Evolutionary conservation across 208 protist species (phyloP), one percentile per base, ranked within the genome.

Genomic region (Leishmania amazonensis): DNA sequence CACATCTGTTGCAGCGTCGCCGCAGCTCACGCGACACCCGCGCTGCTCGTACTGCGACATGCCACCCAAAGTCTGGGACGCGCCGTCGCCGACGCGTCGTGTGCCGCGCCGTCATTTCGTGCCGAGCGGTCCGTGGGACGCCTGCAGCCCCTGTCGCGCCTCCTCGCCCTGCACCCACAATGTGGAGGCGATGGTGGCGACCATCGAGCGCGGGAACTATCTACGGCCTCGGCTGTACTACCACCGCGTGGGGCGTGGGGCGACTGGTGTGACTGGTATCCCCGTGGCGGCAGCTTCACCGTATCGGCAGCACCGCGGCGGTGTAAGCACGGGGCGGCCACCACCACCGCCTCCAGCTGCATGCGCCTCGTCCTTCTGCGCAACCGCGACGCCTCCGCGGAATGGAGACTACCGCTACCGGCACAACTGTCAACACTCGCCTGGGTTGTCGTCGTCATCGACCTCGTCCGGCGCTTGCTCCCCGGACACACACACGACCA

Each of bases 161-260:
- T 64, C 80, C n/a, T 85, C 83, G 17, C 83, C 83, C 17, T 54
- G 54, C 31, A 80, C 90, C 19, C 94, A 97, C 64, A 84, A 97
- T 86, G 84, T 93, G 1, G 80, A 84, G 19, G 87, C 91, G n/a
- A 85, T 97, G 64, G 79, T 96, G 42, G 91, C 91, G 7, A 94
- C 89, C 13, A 85, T 95, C n/a, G 81, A 93, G 83, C 85, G 94
- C n/a, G 81, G 82, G 21, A 97, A 96, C 81, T 90, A 87, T 80
- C 79, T 93, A 51, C 88, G 88, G 47, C 94, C 94, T 40, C 88
- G 92, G 7, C 78, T 84, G 9, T 96, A 92, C 76, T 84, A 89
- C 49, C 87, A 87, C 57, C 89, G 90, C 17, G 84, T 81, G n/a
- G 87, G 88, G 28, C 70, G 84, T 4, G 88, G 76, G 21, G 11